Base-by-base conservation (phyloP, 2,329 filamentous ascomycete genomes). In the Calonectria naviculata region DNA sequence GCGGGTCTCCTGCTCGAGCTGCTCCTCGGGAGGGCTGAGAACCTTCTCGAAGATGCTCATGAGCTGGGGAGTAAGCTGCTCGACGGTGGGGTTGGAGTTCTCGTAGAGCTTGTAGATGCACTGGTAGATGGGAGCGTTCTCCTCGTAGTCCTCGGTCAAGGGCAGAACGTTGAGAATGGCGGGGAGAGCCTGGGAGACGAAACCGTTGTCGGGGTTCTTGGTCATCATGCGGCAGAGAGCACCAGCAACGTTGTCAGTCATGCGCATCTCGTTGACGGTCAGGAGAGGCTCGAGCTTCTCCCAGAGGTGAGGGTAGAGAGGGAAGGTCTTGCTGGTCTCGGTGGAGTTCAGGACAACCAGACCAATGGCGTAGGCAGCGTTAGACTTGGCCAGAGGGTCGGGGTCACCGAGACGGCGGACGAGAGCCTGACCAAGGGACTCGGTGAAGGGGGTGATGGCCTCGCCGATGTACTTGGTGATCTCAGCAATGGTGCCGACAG, bases 151-250 rank as follows among this genome's bases (percentile, higher is more conserved):
- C 81, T 98, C 95, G 83, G 94, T 94, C 73, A 98, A 88, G 12
- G 97, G 97, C 42, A 98, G 89, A 31, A 95, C 89, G 72, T 90
- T 89, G 68, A 97, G 89, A 31, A 98, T 85, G 1, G 91, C 91
- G 29, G 96, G 95, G 1, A 99, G 89, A 24, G 97, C 94, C 71
- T 98, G 92, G 44, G 89, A 85, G 65, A 97, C 89, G 21, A 96
- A 95, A 12, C 97, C 92, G 76, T 90, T 90, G 76, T 96, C 92
- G n/a, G 94, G 93, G 84, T 97, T 93, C 79, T 93, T 93, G 81
- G 94, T 90, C 83, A 98, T 97, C 93, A 99, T 95, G 74, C 97
- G 93, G 81, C 92, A 93, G 52, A 98, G 88, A 83, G 96, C 98
- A 62, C 96, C 97, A 5, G 95, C 94, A 2, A 96, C 95, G 80